A percentile compares a stretch with the other conserved stretches of the same genome.
Conservation (phyloP, 2,329 filamentous ascomycete species). For the Colletotrichum abscissum region DNA sequence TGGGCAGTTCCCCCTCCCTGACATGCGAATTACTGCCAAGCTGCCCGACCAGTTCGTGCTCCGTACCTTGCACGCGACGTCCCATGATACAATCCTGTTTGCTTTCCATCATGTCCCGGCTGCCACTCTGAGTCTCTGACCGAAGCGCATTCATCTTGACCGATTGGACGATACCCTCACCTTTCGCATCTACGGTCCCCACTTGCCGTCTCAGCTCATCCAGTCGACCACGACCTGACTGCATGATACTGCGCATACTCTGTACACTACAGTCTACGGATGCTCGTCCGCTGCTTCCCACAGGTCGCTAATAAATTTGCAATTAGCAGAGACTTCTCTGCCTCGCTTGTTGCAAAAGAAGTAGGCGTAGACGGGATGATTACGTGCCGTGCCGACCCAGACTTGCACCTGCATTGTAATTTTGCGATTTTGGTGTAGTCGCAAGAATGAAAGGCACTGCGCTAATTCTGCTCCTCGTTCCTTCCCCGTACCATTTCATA, state of each 20-base stretch:
- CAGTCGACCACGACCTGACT: conserved; percentile 1
- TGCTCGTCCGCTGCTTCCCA: neutral
- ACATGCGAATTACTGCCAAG: conserved; percentile 8
- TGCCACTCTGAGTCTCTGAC: conserved; percentile 16
- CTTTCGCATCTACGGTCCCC: conserved; percentile 11
- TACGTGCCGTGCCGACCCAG: neutral
- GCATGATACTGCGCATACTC: neutral
- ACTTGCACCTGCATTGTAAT: neutral
- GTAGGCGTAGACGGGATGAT: neutral
- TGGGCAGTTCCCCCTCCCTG: neutral
- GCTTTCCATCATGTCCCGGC: neutral
- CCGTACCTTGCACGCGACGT: conserved; percentile 25
- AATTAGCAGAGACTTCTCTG: neutral
- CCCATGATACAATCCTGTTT: conserved; percentile 12
- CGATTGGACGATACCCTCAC: conserved; percentile 17
- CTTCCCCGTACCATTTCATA: neutral
- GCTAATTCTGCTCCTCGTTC: neutral
- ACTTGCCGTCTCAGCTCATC: conserved; percentile 31
- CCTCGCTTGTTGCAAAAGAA: neutral
- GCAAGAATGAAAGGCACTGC: neutral
- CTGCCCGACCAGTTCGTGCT: conserved; percentile 12
- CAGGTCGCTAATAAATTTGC: neutral
- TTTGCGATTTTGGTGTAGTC: neutral
- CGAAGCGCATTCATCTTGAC: conserved; percentile 18
- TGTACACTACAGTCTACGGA: too few species aligned